Evolutionary conservation across 1,284 basidiomycete genomes (phyloP).

Genomic region (Ustilago xerochloae): DNA sequence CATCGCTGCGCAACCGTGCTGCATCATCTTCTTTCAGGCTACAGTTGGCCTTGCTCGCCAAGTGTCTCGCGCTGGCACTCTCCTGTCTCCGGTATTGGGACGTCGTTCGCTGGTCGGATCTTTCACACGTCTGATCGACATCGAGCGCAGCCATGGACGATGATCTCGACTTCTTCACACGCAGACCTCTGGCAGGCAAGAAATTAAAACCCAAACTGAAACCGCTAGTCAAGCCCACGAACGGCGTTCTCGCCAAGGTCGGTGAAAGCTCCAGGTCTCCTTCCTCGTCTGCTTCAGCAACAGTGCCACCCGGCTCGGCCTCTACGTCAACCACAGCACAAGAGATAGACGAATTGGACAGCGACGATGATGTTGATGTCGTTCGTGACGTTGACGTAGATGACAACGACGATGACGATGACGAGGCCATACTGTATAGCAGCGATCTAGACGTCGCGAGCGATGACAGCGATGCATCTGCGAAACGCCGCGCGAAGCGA

Average conservation of each 20-base stretch:
- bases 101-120: too few relatives aligned
- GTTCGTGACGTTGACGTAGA: slow-evolving; percentile 3
- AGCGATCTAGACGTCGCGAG: slow-evolving; percentile 17
- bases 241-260: background rate
- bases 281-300: background rate
- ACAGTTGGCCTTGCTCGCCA: too few relatives aligned
- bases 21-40: too few relatives aligned
- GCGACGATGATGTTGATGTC: background rate
- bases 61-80: too few relatives aligned
- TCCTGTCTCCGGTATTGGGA: too few relatives aligned
- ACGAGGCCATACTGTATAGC: slow-evolving; percentile 1
- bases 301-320: background rate
- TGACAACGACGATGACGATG: slow-evolving; percentile 22
- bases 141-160: slow-evolving; percentile 34
- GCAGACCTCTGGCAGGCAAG: slow-evolving; percentile 11
- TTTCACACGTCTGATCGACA: too few relatives aligned
- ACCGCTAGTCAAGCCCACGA: background rate
- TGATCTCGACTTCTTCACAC: slow-evolving; percentile 35
- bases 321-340: background rate
- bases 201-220: slow-evolving; percentile 17
- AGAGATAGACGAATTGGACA: background rate
- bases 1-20: background rate
- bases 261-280: background rate
- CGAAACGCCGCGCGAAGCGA: slow-evolving; percentile 21
- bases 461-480: slow-evolving; percentile 19